phyloP scores from a whole-genome alignment of 2,329 filamentous ascomycete species.

The Dendrostoma leiphaemia region DNA sequence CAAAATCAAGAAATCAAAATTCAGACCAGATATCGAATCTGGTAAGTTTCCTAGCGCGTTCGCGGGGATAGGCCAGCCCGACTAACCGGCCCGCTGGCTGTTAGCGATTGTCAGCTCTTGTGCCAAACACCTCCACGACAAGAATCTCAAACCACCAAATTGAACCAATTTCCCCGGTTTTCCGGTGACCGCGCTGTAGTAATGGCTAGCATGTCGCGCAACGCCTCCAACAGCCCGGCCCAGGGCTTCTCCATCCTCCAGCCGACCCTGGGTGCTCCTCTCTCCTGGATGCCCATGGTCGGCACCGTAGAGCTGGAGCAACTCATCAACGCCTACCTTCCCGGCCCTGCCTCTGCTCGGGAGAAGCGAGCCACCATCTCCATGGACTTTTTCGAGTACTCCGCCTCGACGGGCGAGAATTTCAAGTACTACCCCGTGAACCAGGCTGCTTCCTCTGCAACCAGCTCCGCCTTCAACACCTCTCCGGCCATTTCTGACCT shows the following conservation, averaged over 20 bases:
- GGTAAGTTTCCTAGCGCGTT: neutral
- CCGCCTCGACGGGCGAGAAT: slow-evolving; percentile 51
- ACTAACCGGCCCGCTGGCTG: neutral
- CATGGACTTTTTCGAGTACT: slow-evolving; percentile 58
- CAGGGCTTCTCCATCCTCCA: slow-evolving; percentile 61
- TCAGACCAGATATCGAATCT: neutral
- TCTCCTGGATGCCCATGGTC: slow-evolving; percentile 67
- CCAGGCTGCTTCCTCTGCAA: slow-evolving; percentile 38
- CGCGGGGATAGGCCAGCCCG: neutral
- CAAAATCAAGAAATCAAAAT: neutral
- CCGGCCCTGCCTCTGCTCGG: slow-evolving; percentile 49
- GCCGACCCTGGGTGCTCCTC: slow-evolving; percentile 51
- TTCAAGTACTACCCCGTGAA: slow-evolving; percentile 56
- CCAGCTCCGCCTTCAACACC: slow-evolving; percentile 44
- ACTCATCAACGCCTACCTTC: slow-evolving; percentile 57
- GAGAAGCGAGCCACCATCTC: slow-evolving; percentile 59
- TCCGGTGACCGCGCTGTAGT: slow-evolving; percentile 5
- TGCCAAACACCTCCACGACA: neutral
- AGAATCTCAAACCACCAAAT: neutral
- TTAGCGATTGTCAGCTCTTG: neutral
- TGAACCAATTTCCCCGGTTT: neutral
- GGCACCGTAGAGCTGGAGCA: slow-evolving; percentile 59
- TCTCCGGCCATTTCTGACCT: slow-evolving; percentile 49
- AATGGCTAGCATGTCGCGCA: slow-evolving; percentile 36
- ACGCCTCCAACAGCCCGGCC: slow-evolving; percentile 32